Evolutionary conservation across 192 early-diverging fungal genomes (phyloP), one percentile per base, ranked within the genome.

Genomic region (Globomyces pollinis-pini): DNA sequence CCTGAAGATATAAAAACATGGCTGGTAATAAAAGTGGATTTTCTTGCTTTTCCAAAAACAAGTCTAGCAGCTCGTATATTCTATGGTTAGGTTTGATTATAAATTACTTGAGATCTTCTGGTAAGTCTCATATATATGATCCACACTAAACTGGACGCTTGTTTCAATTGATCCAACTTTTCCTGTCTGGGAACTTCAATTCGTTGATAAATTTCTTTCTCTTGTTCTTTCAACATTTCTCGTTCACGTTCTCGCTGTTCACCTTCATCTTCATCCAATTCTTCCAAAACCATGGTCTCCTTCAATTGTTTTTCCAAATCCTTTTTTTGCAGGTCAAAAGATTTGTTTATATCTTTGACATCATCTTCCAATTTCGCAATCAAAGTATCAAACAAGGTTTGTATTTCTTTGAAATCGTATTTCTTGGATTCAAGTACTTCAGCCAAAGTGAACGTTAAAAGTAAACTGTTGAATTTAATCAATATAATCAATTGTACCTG

Each of bases 1-100:
- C n/a, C n/a, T 33, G 85, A 84, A 1, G 89, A 82, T n/a, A 89
- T 85, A 69, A 74, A 93, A n/a, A 95, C 75, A 60, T 94, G 93
- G 62, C 89, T 86, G 3, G 88, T 89, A 35, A 86, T 78, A 38
- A 87, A 73, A 1, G 68, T 68, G 5, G 84, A 76, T 31, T 91
- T 90, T 42, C 90, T 78, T 15, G 86, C 87, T 47, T 82, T 79
- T 11, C 77, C 79, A 69, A 98, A 91, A 7, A 95, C 66, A 31
- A 76, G 64, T 21, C 94, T 75, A 9, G 86, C 88, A 13, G 69
- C 74, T 42, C 84, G 79, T 38, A 87, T 81, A 45, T 82, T 87
- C 80, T 87, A 57, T 26, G 41, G 36, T 12, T 2, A 28, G 58
- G 0, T 35, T 71, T 6, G n/a, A n/a, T n/a, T n/a, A n/a, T n/a